phyloP scores from a whole-genome alignment of 2,329 filamentous ascomycete genomes.

The Trichophyton benhamiae region DNA sequence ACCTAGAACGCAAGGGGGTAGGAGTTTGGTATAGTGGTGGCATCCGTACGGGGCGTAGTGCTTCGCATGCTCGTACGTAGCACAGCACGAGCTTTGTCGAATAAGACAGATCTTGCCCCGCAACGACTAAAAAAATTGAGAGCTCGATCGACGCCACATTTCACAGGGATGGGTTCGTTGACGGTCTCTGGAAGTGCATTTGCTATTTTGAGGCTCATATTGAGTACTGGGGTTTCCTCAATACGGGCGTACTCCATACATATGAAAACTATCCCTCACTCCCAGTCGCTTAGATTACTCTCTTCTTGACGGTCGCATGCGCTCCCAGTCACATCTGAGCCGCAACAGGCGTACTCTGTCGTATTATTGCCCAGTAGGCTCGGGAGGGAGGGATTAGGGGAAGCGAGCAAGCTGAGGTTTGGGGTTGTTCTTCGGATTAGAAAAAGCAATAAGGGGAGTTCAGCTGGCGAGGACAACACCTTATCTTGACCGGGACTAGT shows the following conservation, averaged over 20 bases:
- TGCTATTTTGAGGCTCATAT: background rate
- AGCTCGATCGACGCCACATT: background rate
- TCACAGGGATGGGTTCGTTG: background rate
- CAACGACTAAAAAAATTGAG: background rate
- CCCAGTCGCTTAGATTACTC: background rate
- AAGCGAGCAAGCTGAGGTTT: background rate
- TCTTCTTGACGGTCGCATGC: background rate
- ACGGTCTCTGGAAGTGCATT: background rate
- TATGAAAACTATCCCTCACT: background rate
- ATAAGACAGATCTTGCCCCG: background rate
- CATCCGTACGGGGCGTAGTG: background rate
- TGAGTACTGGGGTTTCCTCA: background rate
- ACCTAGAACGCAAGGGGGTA: background rate
- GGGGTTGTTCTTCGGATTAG: background rate
- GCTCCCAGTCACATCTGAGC: background rate
- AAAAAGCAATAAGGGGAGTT: background rate
- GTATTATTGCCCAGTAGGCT: background rate
- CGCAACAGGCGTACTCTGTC: background rate
- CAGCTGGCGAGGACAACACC: background rate
- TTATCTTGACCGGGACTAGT: background rate
- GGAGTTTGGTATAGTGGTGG: background rate
- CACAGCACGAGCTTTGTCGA: background rate
- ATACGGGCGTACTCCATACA: background rate
- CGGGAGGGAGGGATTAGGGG: background rate
- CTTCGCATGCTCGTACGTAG: conserved; percentile 1